Conservation (phyloP, 2,329 filamentous ascomycete species). For the Penicillium nordicum region DNA sequence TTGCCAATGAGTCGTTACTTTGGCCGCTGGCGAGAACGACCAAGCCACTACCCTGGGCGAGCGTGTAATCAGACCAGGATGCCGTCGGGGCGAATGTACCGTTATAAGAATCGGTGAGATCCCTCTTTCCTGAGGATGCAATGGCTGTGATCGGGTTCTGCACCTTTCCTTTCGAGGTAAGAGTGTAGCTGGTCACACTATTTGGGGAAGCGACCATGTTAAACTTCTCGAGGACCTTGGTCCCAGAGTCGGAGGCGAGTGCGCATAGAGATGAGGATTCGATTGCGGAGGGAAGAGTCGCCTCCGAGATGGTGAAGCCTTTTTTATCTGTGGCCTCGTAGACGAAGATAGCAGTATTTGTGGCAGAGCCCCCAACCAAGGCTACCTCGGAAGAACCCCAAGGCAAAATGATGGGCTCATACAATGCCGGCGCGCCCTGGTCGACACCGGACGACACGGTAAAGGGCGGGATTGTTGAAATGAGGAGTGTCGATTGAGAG, state of each 20-base stretch:
- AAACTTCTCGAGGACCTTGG: constrained; percentile 72
- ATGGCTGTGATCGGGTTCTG: constrained; percentile 50
- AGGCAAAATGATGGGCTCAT: constrained; percentile 67
- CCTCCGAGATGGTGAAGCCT: constrained; percentile 67
- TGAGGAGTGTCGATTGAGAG: constrained; percentile 72
- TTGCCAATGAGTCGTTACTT: constrained; percentile 61
- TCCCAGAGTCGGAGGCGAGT: constrained; percentile 66
- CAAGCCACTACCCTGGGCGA: constrained; percentile 65
- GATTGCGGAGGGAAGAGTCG: constrained; percentile 60
- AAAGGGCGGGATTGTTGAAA: constrained; percentile 64
- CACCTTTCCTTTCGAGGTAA: constrained; percentile 56
- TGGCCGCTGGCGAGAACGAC: constrained; percentile 78
- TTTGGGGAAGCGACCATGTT: constrained; percentile 74
- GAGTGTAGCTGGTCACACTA: constrained; percentile 64
- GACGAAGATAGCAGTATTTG: constrained; percentile 67
- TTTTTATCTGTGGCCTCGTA: constrained; percentile 55
- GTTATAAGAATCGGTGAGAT: constrained; percentile 71
- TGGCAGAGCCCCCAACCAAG: constrained; percentile 68
- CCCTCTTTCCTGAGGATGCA: constrained; percentile 37
- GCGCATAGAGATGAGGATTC: constrained; percentile 60
- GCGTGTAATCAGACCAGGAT: constrained; percentile 64
- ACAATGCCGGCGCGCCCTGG: constrained; percentile 56
- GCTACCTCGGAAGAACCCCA: constrained; percentile 70
- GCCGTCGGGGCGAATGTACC: constrained; percentile 64
- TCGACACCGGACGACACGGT: constrained; percentile 58